These are phyloP conservation scores for Trypanosoma brucei DNA, from an alignment of 208 protist species.

Conservation along the genomic window DNA sequence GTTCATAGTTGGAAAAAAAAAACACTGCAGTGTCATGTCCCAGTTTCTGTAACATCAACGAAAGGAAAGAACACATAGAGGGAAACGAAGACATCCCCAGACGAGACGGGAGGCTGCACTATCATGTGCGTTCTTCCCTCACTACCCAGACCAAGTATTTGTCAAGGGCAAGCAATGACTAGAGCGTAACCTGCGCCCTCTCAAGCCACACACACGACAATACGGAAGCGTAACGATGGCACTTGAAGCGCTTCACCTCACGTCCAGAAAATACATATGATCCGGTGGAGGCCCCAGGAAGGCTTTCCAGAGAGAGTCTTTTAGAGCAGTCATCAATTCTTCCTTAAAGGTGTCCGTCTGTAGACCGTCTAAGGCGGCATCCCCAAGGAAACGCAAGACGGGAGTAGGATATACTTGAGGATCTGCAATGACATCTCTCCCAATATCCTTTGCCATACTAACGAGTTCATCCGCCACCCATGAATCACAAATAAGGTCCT, in stretches of 20 bases:
- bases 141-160: no score
- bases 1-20: no score
- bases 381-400: constrained; percentile 43
- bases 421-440: constrained; percentile 48
- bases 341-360: constrained; percentile 33
- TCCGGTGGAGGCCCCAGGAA: constrained; percentile 46
- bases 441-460: constrained; percentile 43
- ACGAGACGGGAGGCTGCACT: no score
- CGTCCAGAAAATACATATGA: constrained; percentile 3
- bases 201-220: no score
- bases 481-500: constrained; percentile 63
- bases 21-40: no score
- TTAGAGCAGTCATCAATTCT: constrained; percentile 23
- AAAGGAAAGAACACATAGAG: no score
- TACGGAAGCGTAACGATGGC: no score
- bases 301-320: constrained; percentile 37
- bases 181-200: no score
- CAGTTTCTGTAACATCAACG: no score
- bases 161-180: no score
- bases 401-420: constrained; percentile 43
- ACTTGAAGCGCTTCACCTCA: neutral
- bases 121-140: no score
- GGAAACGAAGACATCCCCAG: no score
- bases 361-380: constrained; percentile 36
- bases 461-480: constrained; percentile 86